Evolutionary conservation across 2,329 filamentous ascomycete species (phyloP), one percentile per base, ranked within the genome.

Genomic region (Chrysosporium keratinophilum): DNA sequence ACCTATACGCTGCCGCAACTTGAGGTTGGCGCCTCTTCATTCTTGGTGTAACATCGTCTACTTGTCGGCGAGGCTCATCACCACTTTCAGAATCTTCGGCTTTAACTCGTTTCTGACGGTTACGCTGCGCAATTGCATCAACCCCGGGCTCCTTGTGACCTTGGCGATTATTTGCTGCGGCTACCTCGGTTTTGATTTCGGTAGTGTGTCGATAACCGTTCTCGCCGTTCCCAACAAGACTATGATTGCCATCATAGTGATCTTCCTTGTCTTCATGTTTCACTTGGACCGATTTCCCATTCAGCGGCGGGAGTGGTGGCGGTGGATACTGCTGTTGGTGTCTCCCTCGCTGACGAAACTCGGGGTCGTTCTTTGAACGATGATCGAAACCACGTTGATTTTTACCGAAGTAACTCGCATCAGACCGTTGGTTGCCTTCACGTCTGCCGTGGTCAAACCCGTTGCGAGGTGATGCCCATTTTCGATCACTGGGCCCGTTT

Each of bases 1-100:
- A 66, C 65, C 62, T 62, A 64, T 72, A 73, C 50, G 71, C 71
- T 54, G 63, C 67, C 10, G 65, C 69, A 40, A 72, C 67, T 17
- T 67, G 61, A n/a, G 70, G 70, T 54, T 68, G 66, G 23, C 64
- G 65, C 49, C 65, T 64, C 60, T 67, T 70, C n/a, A 61, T 54
- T 54, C 64, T 69, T 33, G 62, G 61, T 28, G 56, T 59, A 12
- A 60, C 57, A 49, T 69, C 67, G 44, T 67, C 67, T 20, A 63
- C 59, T 59, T 67, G 65, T 46, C 62, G 63, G 56, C 62, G 57
- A 46, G 60, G 59, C 35, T 64, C 64, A 20, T 59, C 56, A 23
- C 62, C 60, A 46, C 59, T 59, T 15, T 60, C 58, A 42, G 55
- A 56, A 53, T 59, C 55, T 57, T 59, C 50, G 37, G 47, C 46